Conservation (phyloP, 306 rosid species). For the Hylodesmum podocarpum region DNA sequence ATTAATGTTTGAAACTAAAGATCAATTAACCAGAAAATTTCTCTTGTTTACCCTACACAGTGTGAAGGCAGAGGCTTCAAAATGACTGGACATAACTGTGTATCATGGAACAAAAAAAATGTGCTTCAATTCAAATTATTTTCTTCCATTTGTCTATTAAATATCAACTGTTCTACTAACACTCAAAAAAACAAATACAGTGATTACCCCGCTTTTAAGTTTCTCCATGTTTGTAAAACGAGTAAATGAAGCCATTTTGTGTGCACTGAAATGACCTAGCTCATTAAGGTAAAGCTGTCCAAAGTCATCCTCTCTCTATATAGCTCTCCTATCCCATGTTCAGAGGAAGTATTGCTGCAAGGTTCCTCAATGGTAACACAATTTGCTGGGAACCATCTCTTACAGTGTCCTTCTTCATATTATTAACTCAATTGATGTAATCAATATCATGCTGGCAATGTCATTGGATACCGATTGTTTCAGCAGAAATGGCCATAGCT, state of each 20-base stretch:
- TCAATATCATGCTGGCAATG: slow-evolving; percentile 29
- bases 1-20: slow-evolving; percentile 15
- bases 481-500: slow-evolving; percentile 55
- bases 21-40: slow-evolving; percentile 1
- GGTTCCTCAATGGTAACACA: slow-evolving; percentile 28
- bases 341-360: slow-evolving; percentile 24
- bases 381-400: slow-evolving; percentile 31
- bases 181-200: slow-evolving; percentile 30
- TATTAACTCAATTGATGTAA: slow-evolving; percentile 25
- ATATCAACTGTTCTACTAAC: slow-evolving; percentile 24
- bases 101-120: slow-evolving; percentile 13
- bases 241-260: slow-evolving; percentile 31
- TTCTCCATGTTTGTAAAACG: slow-evolving; percentile 19
- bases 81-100: slow-evolving; percentile 11
- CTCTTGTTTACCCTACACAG: not conserved
- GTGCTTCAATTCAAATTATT: slow-evolving; percentile 23
- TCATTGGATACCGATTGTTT: slow-evolving; percentile 55
- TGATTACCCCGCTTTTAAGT: slow-evolving; percentile 17
- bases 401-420: slow-evolving; percentile 34
- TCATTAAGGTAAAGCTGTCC: slow-evolving; percentile 27
- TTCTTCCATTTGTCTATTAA: slow-evolving; percentile 26
- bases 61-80: slow-evolving; percentile 26
- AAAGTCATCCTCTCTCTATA: slow-evolving; percentile 5
- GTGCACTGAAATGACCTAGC: slow-evolving; percentile 35
- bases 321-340: slow-evolving; percentile 9